Evolutionary conservation across 2,329 filamentous ascomycete genomes (phyloP).

Genomic region (Hortaea werneckii): DNA sequence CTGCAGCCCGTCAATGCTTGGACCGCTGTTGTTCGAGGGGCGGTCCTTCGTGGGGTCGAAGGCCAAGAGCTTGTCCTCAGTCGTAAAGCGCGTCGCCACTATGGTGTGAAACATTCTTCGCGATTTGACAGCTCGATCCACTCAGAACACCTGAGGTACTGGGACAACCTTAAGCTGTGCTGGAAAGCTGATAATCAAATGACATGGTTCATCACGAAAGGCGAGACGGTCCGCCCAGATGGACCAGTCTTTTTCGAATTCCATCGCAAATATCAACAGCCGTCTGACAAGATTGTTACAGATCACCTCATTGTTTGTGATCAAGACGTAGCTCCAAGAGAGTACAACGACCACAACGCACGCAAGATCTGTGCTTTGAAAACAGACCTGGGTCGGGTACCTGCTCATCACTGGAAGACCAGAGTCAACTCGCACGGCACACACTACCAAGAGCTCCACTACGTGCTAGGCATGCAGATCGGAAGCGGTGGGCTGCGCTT

Average conservation of each 20-base stretch:
- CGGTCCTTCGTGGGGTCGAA: slow-evolving; percentile 63
- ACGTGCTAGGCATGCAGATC: slow-evolving; percentile 69
- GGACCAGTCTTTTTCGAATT: slow-evolving; percentile 69
- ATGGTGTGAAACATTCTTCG: slow-evolving; percentile 67
- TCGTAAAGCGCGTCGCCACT: slow-evolving; percentile 61
- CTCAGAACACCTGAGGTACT: slow-evolving; percentile 59
- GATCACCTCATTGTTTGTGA: slow-evolving; percentile 69
- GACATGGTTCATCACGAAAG: slow-evolving; percentile 74
- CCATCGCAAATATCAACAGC: slow-evolving; percentile 66
- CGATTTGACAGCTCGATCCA: slow-evolving; percentile 61
- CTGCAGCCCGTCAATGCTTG: slow-evolving; percentile 73
- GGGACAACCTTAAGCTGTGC: slow-evolving; percentile 64
- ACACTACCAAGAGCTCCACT: slow-evolving; percentile 69
- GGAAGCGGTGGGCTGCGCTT: slow-evolving; percentile 65
- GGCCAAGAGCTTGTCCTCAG: slow-evolving; percentile 63
- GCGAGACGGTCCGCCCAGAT: slow-evolving; percentile 59
- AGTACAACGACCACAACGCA: slow-evolving; percentile 16
- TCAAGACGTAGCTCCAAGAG: slow-evolving; percentile 51
- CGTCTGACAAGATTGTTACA: slow-evolving; percentile 61
- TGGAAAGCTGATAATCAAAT: slow-evolving; percentile 74
- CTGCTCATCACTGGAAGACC: slow-evolving; percentile 59
- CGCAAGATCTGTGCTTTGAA: slow-evolving; percentile 30
- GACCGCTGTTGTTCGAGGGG: slow-evolving; percentile 68
- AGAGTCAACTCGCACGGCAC: slow-evolving; percentile 67
- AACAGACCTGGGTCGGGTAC: slow-evolving; percentile 64